phyloP scores from a whole-genome alignment of 371 early-diverging fungal species.

The Gilbertella persicaria region DNA sequence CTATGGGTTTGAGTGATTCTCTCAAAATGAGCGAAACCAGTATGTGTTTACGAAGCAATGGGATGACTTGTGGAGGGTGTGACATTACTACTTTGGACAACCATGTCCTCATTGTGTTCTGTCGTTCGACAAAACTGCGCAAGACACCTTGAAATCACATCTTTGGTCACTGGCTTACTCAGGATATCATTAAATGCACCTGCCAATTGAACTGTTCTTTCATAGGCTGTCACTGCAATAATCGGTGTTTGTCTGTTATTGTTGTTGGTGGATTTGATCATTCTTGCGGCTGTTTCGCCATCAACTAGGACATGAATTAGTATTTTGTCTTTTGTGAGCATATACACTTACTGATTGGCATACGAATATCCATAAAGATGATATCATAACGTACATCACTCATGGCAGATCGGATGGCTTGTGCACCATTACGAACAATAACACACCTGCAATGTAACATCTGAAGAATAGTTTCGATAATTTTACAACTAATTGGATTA shows the following conservation, averaged over 20 bases:
- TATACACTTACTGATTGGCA: conserved; percentile 81
- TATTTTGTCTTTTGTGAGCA: neutral
- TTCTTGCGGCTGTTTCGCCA: conserved; percentile 88
- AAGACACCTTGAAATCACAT: conserved; percentile 54
- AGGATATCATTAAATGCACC: conserved; percentile 74
- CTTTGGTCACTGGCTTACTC: conserved; percentile 73
- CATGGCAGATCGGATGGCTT: conserved; percentile 88
- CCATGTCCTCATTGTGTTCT: neutral
- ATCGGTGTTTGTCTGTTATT: conserved; percentile 73
- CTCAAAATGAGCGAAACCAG: too few species aligned
- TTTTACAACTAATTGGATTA: conserved; percentile 87
- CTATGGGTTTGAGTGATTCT: too few species aligned
- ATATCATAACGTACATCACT: conserved; percentile 87
- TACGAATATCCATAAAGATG: conserved; percentile 90
- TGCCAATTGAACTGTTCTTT: conserved; percentile 55
- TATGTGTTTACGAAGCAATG: too few species aligned
- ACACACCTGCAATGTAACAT: conserved; percentile 78
- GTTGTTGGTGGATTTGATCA: conserved; percentile 93
- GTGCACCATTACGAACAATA: conserved; percentile 88
- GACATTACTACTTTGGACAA: neutral
- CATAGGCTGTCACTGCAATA: conserved; percentile 75
- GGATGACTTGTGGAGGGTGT: neutral
- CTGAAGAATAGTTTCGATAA: conserved; percentile 82
- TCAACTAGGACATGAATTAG: conserved; percentile 59
- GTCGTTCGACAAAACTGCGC: conserved; percentile 41